Base-by-base conservation (phyloP, 805 yeast species). In the Debaryomyces tyrocola region DNA sequence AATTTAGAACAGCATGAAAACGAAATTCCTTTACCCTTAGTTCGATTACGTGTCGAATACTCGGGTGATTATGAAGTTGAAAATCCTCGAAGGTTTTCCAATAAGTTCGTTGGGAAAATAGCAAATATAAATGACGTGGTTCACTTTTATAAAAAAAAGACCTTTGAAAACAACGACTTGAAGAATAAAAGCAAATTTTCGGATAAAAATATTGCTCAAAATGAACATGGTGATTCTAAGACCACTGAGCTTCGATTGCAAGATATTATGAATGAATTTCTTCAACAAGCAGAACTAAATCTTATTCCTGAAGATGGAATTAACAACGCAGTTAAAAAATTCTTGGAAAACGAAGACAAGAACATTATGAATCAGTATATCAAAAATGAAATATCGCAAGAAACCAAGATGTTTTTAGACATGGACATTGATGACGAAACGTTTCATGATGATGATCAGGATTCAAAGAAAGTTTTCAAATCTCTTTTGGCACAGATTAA, bases 61-160 rank as follows among this genome's bases (percentile, higher is more conserved):
- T 74, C 88, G 18, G 96, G 95, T 1, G 96, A 91, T 4, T 92
- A 80, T 58, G 96, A 90, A 54, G 90, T 94, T 14, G 98, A 91
- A 58, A 92, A 91, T 58, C 87, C 96, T 0, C 74, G 95, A 43
- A 70, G 97, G 51, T 89, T 94, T 52, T 89, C 97, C 12, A 90
- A 91, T 58, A 72, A 89, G 57, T 94, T 92, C 72, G 96, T 87
- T 5, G 97, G 96, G 0, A 75, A 75, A 50, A 94, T 92, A 1
- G 99, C 98, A 4, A 94, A 94, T 62, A 82, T 84, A n/a, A 85
- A 88, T 57, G 95, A 90, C 56, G 88, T 91, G 7, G 79, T 92
- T 2, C 83, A 82, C 40, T 86, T 87, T 60, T 80, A 80, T 58
- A 78, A 80, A 59, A 80, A 76, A 52, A 72, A 73, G 58, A 62